phyloP scores from a whole-genome alignment of 345 rosid species.

The Brassica carinata region DNA sequence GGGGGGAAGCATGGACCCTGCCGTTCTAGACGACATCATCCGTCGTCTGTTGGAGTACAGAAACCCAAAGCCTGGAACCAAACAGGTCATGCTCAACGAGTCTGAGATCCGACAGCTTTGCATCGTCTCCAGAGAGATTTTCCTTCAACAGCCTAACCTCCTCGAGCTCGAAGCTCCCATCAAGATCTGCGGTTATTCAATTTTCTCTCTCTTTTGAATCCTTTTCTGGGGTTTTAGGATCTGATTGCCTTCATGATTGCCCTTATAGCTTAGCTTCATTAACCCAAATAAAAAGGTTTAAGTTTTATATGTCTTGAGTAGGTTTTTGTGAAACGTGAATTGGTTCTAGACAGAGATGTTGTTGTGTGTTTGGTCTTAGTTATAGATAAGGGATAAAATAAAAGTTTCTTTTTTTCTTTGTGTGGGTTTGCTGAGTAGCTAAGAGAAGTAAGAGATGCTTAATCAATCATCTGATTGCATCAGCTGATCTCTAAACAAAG shows the following conservation, averaged over 20 bases:
- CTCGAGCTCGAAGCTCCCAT: constrained; percentile 91
- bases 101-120: constrained; percentile 88
- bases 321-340: constrained; percentile 23
- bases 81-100: constrained; percentile 80
- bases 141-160: constrained; percentile 84
- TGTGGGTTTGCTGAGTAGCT: not conserved
- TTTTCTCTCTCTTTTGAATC: not conserved
- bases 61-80: constrained; percentile 56
- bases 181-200: constrained; percentile 83
- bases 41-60: constrained; percentile 62
- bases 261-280: not conserved
- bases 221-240: constrained; percentile 14
- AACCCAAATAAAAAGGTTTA: not conserved
- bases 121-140: constrained; percentile 61
- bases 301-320: not conserved
- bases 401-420: not conserved
- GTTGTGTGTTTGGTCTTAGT: constrained; percentile 9
- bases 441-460: not conserved
- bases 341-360: constrained; percentile 25
- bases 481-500: no score
- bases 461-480: not conserved
- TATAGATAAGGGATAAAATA: not conserved
- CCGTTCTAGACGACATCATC: constrained; percentile 68
- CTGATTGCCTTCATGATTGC: constrained; percentile 12
- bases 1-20: constrained; percentile 64